Base-by-base conservation (phyloP, 2,329 filamentous ascomycete species). In the Lachnellula arida region DNA sequence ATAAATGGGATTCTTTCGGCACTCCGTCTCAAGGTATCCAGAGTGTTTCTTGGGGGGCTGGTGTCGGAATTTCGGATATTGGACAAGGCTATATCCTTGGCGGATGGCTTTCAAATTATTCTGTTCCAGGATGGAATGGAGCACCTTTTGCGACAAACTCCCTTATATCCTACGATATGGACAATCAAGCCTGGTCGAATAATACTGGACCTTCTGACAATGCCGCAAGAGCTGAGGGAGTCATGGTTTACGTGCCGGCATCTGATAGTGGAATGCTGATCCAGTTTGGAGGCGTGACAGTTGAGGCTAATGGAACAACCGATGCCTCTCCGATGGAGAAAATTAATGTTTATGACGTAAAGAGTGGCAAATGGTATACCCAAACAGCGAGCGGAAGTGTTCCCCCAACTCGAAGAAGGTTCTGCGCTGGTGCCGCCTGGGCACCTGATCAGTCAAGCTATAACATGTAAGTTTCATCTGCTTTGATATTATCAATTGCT, bases 41-140 rank as follows among this genome's bases (percentile, higher is more conserved):
- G 46, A 71, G 79, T 5, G 74, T 81, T 1, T 77, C 81, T 7
- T 84, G 78, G 56, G 84, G 83, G 9, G 81, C 81, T 9, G 79
- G 81, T 9, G 75, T 79, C 9, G 76, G 79, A 3, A 74, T 84
- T 11, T 75, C 82, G 4, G 74, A 76, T 44, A 73, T 76, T 2
- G 83, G 80, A 8, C 72, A 80, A 55, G 82, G 78, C 1, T 87
- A 80, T 63, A 84, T 85, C 65, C 80, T 82, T 58, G 84, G 84
- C 40, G 84, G 84, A 42, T 87, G 80, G 78, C 71, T 81, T 55
- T 84, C 78, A 60, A 81, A 80, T 59, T 68, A 68, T 47, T 81
- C 81, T 1, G 73, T 76, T 2, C 71, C 76, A 0, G 74, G 74
- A 9, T 86, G 81, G 81, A 68, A 66, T 15, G 77, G 76, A 1